Base-by-base conservation (phyloP, 140 eudicot species). In the Flaveria floridana region DNA sequence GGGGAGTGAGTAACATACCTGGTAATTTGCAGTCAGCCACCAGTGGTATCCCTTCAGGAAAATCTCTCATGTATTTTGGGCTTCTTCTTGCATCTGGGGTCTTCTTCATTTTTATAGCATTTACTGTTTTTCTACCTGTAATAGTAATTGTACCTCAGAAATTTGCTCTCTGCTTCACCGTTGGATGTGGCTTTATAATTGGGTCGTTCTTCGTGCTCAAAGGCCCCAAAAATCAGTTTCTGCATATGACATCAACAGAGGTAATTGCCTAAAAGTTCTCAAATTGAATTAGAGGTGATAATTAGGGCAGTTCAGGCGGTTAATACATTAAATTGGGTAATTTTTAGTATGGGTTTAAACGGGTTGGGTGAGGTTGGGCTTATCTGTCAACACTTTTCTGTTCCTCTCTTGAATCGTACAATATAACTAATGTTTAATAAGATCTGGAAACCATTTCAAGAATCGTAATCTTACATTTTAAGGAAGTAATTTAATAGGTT, bases 181-280 rank as follows among this genome's bases (percentile, higher is more conserved):
- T 86, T 65, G 98, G 98, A 57, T 93, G 98, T 76, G 89, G 85
- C 21, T 86, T 93, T 44, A 86, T 93, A 48, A 80, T 93, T 20
- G 97, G 97, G 30, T 85, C 98, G 47, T 89, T 93, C 81, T 93
- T 93, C 79, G 88, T 96, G 59, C 98, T 93, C 42, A 93, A 86
- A 79, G 98, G 98, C 50, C 98, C 98, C 7, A 85, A 79, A 63
- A 88, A 84, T 82, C 98, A 90, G 84, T 85, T 93, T 57, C 44
- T 72, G 19, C 97, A 93, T 89, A 93, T 93, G 98, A 64, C 86
- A 53, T 90, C 98, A 8, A 86, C 87, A 79, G 98, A 93, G 98
- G 98, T 88, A 92, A 15, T 14, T 2, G 34, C 18, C 15, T 74
- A 7, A 9, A 42, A n/a, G 28, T 12, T 44, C 23, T 77, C 20